Evolutionary conservation across 2,329 filamentous ascomycete genomes (phyloP), one percentile per base, ranked within the genome.

Genomic region (Aspergillus fructus): DNA sequence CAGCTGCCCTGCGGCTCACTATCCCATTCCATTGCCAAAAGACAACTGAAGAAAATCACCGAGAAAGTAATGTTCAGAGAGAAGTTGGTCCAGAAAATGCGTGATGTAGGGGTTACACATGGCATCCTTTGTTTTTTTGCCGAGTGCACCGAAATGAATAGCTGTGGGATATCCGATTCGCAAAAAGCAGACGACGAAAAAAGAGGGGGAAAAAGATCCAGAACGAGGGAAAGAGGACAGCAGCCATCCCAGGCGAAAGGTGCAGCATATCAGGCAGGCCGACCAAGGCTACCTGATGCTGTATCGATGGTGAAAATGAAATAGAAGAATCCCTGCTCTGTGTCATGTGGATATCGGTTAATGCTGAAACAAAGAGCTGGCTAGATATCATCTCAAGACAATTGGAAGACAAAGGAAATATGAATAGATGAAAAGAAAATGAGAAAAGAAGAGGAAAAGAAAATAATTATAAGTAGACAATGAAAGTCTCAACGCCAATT

Each of bases 131-230:
- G 62, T 58, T 58, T 58, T 61, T 39, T 33, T 56, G 62, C 56
- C 61, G 58, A 66, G 54, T 60, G 56, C 63, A 69, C 64, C 55
- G 71, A 71, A 64, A 68, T 66, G 70, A 63, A 67, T 66, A 53
- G 50, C 66, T 67, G 67, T 71, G 70, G 68, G 70, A 74, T 73
- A 74, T 72, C 72, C 71, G 71, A 66, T 66, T 71, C 66, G 63
- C 69, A 68, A 59, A 64, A 52, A 55, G 61, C 48, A 62, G 49
- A 65, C 49, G 59, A 54, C 59, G 60, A 62, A 59, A 57, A 56
- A 58, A 62, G 62, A 56, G 63, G 62, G 55, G 64, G 53, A 58
- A 59, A 55, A 59, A 63, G 52, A 55, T 37, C 50, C 53, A 46
- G 33, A 53, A 58, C 50, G 39, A 51, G 21, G 34, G 60, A 58